Evolutionary conservation across 176 grass and related monocot species (phyloP).

Genomic region (Zoysia japonica): DNA sequence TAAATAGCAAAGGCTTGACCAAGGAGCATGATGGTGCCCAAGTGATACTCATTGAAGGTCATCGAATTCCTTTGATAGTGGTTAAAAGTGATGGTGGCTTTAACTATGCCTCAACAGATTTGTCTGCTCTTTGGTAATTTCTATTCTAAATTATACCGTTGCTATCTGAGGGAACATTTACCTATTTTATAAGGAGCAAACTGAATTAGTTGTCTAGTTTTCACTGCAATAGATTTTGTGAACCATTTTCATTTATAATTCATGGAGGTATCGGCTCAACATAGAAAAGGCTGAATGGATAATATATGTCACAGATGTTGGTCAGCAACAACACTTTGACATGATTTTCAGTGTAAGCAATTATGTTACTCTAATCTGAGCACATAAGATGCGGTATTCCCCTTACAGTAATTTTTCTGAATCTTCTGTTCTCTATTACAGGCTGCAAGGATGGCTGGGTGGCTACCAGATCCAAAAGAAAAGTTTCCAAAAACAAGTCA

Average conservation of each 20-base stretch:
- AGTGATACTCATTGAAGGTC: constrained; percentile 63
- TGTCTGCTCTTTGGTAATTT: constrained; percentile 71
- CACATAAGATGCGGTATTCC: neutral
- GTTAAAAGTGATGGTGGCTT: constrained; percentile 84
- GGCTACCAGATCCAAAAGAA: constrained; percentile 63
- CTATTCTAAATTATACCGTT: neutral
- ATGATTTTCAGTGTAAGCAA: constrained; percentile 85
- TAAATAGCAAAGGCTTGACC: constrained; percentile 58
- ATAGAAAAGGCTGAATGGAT: constrained; percentile 92
- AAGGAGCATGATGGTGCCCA: constrained; percentile 61
- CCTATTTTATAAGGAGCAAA: neutral
- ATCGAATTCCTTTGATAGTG: constrained; percentile 72
- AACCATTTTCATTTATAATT: constrained; percentile 22
- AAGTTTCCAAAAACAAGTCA: constrained; percentile 75
- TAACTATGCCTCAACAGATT: constrained; percentile 91
- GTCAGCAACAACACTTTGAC: constrained; percentile 92
- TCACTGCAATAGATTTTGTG: constrained; percentile 7
- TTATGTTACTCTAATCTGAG: neutral
- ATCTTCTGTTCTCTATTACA: constrained; percentile 25
- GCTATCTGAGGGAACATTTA: constrained; percentile 18
- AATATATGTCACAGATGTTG: constrained; percentile 93
- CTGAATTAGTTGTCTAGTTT: constrained; percentile 8
- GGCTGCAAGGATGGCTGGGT: constrained; percentile 81
- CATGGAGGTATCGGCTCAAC: constrained; percentile 79
- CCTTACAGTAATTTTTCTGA: neutral